Evolutionary conservation across 2,329 filamentous ascomycete genomes (phyloP), one percentile per base, ranked within the genome.

Genomic region (Blastomyces percursus): DNA sequence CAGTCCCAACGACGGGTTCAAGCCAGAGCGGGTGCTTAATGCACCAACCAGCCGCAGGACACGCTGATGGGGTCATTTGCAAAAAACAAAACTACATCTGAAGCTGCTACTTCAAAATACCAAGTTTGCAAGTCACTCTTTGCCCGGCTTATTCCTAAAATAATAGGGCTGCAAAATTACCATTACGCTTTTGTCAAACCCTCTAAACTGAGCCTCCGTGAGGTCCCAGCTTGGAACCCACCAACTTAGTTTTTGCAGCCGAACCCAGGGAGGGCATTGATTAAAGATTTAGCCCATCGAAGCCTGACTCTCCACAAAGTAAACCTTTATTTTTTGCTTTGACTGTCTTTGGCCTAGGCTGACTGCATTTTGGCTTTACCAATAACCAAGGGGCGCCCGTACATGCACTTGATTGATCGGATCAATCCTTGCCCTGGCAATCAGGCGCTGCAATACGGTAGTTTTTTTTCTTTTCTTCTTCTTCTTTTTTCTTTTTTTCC

Each of bases 221-320:
- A 24, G 21, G 42, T 35, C 42, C 40, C 42, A 46, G 30, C 14
- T 46, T 59, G 40, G 42, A 59, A 46, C 56, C 56, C 24, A 46
- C 40, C 56, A 59, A 30, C 56, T 46, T 24, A 30, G 38, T n/a
- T 59, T 46, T 14, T 59, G 42, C 56, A 59, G 56, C 56, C 42
- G 56, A 59, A 30, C n/a, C 27, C 56, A n/a, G 32, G 54, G n/a
- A n/a, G 32, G 54, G n/a, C n/a, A 9, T 56, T 40, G 54, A 56
- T 56, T 40, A 35, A 35, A 16, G 7, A 32, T 32, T 35, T 12
- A 35, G 19, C 54, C 32, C 35, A n/a, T 55, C 30, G 12, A 40
- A 40, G n/a, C 27, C n/a, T 56, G 54, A 38, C 35, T 56, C 21
- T 40, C 21, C 32, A 14, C 12, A 56, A n/a, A 11, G 35, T 44